Conservation (phyloP, 441 rosid species). For the Erodium chrysanthum region DNA sequence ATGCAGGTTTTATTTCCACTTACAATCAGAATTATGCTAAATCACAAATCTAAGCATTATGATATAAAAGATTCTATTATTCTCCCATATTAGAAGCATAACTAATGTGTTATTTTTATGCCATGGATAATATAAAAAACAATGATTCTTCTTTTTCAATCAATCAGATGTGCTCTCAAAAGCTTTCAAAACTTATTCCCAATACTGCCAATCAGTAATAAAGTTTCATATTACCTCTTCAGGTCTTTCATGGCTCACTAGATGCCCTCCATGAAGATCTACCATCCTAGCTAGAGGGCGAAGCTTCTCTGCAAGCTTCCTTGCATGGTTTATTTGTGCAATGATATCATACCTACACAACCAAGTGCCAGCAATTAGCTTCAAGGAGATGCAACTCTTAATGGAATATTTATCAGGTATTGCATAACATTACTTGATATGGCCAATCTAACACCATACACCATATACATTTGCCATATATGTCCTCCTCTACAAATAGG, state of each 20-base stretch:
- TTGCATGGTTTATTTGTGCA: slow-evolving; percentile 78
- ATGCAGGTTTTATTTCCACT: neutral
- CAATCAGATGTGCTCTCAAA: neutral
- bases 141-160: no score
- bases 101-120: no score
- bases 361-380: neutral
- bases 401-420: no score
- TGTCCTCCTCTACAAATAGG: no score
- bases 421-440: neutral
- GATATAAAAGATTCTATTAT: no score
- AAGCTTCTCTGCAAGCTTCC: slow-evolving; percentile 69
- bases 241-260: slow-evolving; percentile 84
- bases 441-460: neutral
- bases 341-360: slow-evolving; percentile 69
- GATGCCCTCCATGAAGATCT: slow-evolving; percentile 95
- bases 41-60: no score
- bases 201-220: neutral
- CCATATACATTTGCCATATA: no score
- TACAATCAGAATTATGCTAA: no score
- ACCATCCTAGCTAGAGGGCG: slow-evolving; percentile 80
- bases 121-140: no score
- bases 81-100: no score
- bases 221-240: slow-evolving; percentile 53
- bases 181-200: neutral
- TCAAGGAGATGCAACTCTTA: no score